Conservation (phyloP, 2,329 filamentous ascomycete species). For the Penicillium sumatraense region DNA sequence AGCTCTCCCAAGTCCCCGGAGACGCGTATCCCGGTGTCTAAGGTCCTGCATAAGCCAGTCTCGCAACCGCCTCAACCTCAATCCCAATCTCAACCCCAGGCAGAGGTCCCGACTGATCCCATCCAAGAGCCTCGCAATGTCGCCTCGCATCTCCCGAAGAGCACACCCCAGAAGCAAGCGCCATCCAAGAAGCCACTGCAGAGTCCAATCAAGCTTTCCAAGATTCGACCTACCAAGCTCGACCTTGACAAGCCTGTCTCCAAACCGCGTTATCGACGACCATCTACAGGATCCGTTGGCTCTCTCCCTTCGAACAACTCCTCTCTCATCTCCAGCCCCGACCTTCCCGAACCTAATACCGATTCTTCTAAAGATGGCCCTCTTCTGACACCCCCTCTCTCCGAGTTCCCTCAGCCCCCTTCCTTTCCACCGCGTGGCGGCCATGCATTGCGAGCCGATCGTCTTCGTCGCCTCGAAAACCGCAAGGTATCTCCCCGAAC, state of each 20-base stretch:
- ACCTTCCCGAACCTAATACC: constrained; percentile 29
- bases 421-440: constrained; percentile 26
- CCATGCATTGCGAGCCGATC: constrained; percentile 37
- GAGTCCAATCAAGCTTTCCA: constrained; percentile 40
- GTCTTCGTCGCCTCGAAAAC: constrained; percentile 33
- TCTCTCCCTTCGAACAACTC: constrained; percentile 37
- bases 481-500: constrained; percentile 27
- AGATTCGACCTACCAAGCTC: constrained; percentile 25
- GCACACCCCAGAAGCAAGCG: constrained; percentile 9
- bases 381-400: constrained; percentile 26
- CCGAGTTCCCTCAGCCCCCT: constrained; percentile 20
- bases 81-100: neutral
- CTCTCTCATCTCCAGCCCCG: constrained; percentile 36
- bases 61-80: neutral
- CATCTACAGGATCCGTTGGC: constrained; percentile 35
- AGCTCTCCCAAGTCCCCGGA: neutral
- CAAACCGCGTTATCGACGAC: constrained; percentile 27
- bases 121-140: neutral
- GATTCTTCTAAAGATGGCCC: constrained; percentile 34
- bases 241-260: constrained; percentile 24
- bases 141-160: neutral
- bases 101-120: neutral
- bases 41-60: neutral
- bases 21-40: neutral
- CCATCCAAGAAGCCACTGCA: constrained; percentile 33